Evolutionary conservation across 2,329 filamentous ascomycete genomes (phyloP), one percentile per base, ranked within the genome.

Genomic region (Ophiostoma pallidulum): DNA sequence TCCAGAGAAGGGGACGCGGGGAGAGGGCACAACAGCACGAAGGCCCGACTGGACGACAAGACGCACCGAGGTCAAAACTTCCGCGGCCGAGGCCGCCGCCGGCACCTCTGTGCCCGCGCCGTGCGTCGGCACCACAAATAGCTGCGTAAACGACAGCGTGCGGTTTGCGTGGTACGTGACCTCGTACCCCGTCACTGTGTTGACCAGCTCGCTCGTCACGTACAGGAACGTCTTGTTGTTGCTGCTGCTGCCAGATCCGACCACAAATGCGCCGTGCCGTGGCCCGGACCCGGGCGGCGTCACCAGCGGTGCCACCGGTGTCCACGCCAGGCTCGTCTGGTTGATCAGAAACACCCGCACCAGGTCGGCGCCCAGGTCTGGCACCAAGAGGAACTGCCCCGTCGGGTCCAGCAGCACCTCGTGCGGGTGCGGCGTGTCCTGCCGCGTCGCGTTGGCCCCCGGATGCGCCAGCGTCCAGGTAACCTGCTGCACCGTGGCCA

Each of bases 331-430:
- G 28, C 71, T 67, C 7, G 64, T 58, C 39, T 70, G 69, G 53
- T 77, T 63, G 56, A 82, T 69, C 47, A 64, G 58, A 60, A 76
- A 86, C 48, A 67, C 63, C 53, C 75, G 78, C 41, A 86, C 62
- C 7, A 77, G 57, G 56, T 86, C 83, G 48, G 74, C 70, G 35
- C 82, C 78, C 5, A 89, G 69, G 55, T 86, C 83, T 1, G 82
- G 80, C 8, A 79, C 72, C 8, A 85, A 57, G 24, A 85, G 56
- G 60, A 75, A 86, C n/a, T 68, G 57, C 6, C 73, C 75, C 2
- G 77, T 82, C 7, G 82, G 82, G 59, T 86, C 82, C 29, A 82
- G 59, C 44, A 83, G 60, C n/a, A 75, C 72, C 58, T 82, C 66
- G 62, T 86, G 82, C 16, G 80, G 80, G 58, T 82, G 78, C 3